phyloP scores from a whole-genome alignment of 139 green algal species.

The Desmodesmus armatus region DNA sequence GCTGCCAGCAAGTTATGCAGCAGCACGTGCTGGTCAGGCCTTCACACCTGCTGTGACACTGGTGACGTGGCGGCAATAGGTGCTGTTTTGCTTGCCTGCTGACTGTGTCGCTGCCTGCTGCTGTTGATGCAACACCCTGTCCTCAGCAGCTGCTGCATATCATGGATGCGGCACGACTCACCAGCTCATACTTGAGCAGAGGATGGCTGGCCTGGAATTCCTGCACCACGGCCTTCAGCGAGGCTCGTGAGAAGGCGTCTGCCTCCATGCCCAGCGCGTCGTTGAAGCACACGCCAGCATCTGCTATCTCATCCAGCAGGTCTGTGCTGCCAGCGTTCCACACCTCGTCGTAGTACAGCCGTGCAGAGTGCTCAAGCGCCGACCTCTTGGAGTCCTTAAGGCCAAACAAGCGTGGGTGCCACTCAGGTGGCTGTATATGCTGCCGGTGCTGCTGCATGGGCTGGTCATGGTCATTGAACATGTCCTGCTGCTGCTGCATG shows the following conservation, averaged over 20 bases:
- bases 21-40: neutral
- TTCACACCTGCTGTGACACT: neutral
- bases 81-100: neutral
- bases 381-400: neutral
- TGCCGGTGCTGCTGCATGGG: neutral
- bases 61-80: neutral
- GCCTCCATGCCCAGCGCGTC: slow-evolving; percentile 2
- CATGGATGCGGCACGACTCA: neutral
- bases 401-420: neutral
- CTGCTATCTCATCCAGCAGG: slow-evolving; percentile 18
- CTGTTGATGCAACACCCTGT: neutral
- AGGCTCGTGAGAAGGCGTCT: neutral
- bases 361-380: neutral
- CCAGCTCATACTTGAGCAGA: slow-evolving; percentile 1
- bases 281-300: slow-evolving; percentile 12
- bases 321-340: slow-evolving; percentile 28
- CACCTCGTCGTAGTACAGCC: slow-evolving; percentile 20
- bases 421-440: neutral
- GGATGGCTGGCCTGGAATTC: slow-evolving; percentile 29
- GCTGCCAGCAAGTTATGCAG: neutral
- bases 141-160: neutral
- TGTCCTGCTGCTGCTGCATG: neutral
- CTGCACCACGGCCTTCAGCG: neutral
- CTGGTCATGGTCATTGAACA: neutral
- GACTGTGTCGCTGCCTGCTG: neutral